phyloP scores from a whole-genome alignment of 1,284 basidiomycete species.

The Puccinia horiana region DNA sequence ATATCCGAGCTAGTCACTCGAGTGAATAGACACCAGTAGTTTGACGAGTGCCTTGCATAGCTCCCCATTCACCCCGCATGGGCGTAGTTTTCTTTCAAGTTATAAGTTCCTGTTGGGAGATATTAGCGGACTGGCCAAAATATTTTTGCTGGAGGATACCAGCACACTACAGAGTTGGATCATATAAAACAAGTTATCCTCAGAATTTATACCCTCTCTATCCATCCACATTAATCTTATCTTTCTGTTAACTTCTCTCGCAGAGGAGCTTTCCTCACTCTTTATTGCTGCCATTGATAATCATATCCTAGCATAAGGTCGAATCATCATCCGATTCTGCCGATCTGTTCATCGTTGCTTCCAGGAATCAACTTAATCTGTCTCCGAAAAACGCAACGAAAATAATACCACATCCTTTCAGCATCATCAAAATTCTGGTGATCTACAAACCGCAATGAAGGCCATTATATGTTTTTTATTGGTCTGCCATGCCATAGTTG shows the following conservation, averaged over 20 bases:
- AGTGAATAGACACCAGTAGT: neutral
- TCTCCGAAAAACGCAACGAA: neutral
- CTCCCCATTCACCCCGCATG: neutral
- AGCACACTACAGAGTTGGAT: neutral
- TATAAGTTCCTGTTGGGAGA: neutral
- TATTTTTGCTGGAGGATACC: neutral
- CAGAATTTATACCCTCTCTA: neutral
- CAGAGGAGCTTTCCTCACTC: neutral
- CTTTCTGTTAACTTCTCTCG: neutral
- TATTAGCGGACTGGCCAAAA: neutral
- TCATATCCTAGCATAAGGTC: neutral
- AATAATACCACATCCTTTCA: neutral
- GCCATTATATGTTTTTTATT: neutral
- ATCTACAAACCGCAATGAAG: neutral
- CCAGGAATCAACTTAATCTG: constrained; percentile 30
- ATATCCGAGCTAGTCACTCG: neutral
- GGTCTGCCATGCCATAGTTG: neutral
- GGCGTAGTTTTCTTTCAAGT: neutral
- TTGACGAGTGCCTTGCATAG: neutral
- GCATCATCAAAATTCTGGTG: neutral
- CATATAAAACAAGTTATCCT: constrained; percentile 1
- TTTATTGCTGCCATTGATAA: constrained; percentile 22
- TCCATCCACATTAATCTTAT: neutral
- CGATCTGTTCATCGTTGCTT: constrained; percentile 14
- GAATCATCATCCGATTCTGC: neutral